Conservation (phyloP, 2,329 filamentous ascomycete genomes). For the Penicillium frequentans region DNA sequence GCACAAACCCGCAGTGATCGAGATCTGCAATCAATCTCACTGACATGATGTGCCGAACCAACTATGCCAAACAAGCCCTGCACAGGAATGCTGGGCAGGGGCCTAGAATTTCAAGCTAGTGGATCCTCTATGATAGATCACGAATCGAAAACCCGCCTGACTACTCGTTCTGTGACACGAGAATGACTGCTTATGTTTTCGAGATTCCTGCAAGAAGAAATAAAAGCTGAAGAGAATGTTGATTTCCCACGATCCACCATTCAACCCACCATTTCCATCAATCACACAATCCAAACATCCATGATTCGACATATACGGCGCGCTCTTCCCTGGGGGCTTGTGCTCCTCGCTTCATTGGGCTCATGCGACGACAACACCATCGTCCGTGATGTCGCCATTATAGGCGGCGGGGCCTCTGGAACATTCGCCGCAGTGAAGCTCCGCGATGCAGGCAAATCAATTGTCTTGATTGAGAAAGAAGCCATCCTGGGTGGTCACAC, state of each 20-base stretch:
- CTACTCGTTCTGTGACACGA: background rate
- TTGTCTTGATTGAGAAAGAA: slow-evolving; percentile 39
- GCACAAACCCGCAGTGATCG: background rate
- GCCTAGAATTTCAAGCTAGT: background rate
- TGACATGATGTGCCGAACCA: background rate
- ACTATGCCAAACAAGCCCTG: background rate
- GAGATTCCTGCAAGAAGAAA: background rate
- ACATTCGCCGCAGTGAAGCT: slow-evolving; percentile 20
- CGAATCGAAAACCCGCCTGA: slow-evolving; percentile 1
- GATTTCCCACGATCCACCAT: background rate
- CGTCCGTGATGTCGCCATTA: slow-evolving; percentile 15
- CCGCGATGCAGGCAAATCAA: slow-evolving; percentile 29
- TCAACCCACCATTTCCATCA: background rate
- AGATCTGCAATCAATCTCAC: background rate
- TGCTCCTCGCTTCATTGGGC: slow-evolving; percentile 12
- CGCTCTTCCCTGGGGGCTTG: background rate
- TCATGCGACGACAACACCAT: slow-evolving; percentile 12
- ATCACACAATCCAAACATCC: background rate
- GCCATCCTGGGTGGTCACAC: slow-evolving; percentile 36
- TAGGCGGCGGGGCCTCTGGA: slow-evolving; percentile 13
- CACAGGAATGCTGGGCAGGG: background rate
- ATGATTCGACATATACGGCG: background rate
- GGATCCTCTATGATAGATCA: background rate
- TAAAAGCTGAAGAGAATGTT: background rate
- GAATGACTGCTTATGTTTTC: background rate